phyloP scores from a whole-genome alignment of 108 stramenopile genomes.

The Skeletonema potamos region DNA sequence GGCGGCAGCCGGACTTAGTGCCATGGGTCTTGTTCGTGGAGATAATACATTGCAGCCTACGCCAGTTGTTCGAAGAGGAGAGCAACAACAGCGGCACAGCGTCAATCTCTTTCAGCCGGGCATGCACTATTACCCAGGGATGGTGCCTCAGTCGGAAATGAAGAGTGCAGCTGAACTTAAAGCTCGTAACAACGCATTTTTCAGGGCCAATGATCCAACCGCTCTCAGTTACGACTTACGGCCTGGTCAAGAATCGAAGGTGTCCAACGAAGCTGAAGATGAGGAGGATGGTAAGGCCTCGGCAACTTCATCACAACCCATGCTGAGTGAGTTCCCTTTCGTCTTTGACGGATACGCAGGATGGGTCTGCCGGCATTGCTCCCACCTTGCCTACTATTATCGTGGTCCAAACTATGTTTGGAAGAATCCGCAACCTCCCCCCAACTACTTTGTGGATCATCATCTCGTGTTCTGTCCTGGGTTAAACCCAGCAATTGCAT shows the following conservation, averaged over 20 bases:
- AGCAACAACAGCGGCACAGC: constrained; percentile 1
- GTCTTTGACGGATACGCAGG: constrained; percentile 45
- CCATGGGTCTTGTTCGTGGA: constrained; percentile 34
- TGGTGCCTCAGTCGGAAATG: background rate
- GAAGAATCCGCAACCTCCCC: constrained; percentile 39
- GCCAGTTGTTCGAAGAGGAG: constrained; percentile 21
- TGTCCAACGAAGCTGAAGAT: background rate
- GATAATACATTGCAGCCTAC: constrained; percentile 40
- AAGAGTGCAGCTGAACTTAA: background rate
- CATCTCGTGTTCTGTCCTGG: constrained; percentile 43
- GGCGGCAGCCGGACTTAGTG: constrained; percentile 9
- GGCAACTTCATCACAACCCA: background rate
- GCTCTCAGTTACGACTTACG: background rate
- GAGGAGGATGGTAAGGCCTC: background rate
- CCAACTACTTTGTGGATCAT: constrained; percentile 41
- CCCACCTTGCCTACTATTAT: constrained; percentile 32
- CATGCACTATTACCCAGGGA: constrained; percentile 23
- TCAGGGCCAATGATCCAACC: background rate
- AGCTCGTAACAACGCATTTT: background rate
- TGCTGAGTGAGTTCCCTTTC: constrained; percentile 43
- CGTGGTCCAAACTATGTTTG: constrained; percentile 48
- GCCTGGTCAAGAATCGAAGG: background rate
- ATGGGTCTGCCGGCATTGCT: constrained; percentile 48
- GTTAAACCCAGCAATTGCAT: constrained; percentile 10
- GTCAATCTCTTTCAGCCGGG: constrained; percentile 19